Percentiles rank a stretch among this genome's conserved stretches.
These are phyloP conservation scores for Acer campestre DNA, from an alignment of 345 rosid species.

Conservation along the genomic window DNA sequence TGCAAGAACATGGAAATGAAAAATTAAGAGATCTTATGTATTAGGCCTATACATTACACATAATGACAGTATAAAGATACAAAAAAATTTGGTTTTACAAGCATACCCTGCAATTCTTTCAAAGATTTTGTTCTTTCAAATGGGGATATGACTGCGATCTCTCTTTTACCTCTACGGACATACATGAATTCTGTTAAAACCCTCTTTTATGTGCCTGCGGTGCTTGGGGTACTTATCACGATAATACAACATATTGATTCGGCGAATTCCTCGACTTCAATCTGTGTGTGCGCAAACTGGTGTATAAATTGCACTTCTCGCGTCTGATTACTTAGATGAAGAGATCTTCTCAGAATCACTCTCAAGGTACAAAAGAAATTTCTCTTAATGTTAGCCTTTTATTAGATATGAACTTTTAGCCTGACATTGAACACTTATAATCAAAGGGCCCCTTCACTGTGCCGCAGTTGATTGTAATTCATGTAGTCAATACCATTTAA, in stretches of 20 bases:
- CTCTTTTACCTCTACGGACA: too few relatives aligned
- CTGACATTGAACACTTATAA: constrained; percentile 24
- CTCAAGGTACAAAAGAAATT: neutral
- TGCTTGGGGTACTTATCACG: neutral
- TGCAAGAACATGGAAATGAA: neutral
- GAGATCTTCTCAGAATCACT: neutral
- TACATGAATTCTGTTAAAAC: neutral
- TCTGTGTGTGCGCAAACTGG: neutral
- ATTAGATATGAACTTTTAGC: constrained; percentile 13
- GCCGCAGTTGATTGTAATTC: constrained; percentile 64
- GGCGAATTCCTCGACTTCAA: neutral
- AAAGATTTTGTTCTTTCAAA: neutral
- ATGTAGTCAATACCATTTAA: constrained; percentile 75
- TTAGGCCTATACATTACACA: neutral
- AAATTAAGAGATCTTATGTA: neutral
- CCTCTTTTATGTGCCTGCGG: neutral
- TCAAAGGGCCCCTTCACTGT: constrained; percentile 44
- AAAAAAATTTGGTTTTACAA: neutral
- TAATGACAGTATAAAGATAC: neutral
- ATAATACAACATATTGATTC: neutral
- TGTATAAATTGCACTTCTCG: neutral
- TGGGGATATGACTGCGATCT: neutral
- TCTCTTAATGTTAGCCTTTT: constrained; percentile 23
- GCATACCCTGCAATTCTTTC: constrained; percentile 2
- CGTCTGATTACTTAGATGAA: neutral